Base-by-base conservation (phyloP, 2,329 filamentous ascomycete genomes). In the Didymella pomorum region DNA sequence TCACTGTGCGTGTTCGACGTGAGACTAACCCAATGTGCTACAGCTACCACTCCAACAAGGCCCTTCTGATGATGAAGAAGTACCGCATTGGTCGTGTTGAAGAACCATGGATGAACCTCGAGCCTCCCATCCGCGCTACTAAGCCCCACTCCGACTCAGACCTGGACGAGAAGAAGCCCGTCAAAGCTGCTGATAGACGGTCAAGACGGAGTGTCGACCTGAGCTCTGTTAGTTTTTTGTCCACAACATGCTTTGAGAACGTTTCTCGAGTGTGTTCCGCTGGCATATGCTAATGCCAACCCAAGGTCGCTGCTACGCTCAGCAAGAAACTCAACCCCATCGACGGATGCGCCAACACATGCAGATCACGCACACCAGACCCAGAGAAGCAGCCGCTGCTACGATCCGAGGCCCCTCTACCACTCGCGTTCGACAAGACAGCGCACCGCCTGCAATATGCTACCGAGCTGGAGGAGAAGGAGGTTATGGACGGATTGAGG, bases 21-120 rank as follows among this genome's bases (percentile, higher is more conserved):
- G 55, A 55, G 20, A 59, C 67, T 73, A 54, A 73, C 66, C 44
- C 37, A 43, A 39, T 37, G 16, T 44, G 26, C 11, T 70, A 56
- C 77, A 88, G 86, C 63, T 88, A 86, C 73, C 86, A 89, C 70
- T 82, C 80, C 37, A 75, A 78, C 39, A 75, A 79, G 52, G 85
- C 85, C 14, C 72, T 87, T 28, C 78, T 79, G 47, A 82, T 81
- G 49, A 87, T 89, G 84, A 83, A 82, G 71, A 80, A 82, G 66
- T 87, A 82, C 75, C 84, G 84, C 65, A 86, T 89, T 65, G 86
- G 86, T 65, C 82, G 81, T 67, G 82, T 84, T 45, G 69, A 76
- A 53, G 80, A 82, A 61, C 81, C 81, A 35, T 89, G 86, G 86
- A 74, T 76, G 60, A 87, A 86, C 75, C 79, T 83, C 65, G 83